Evolutionary conservation across 2,329 filamentous ascomycete genomes (phyloP), one percentile per base, ranked within the genome.

Genomic region (Septoria linicola): DNA sequence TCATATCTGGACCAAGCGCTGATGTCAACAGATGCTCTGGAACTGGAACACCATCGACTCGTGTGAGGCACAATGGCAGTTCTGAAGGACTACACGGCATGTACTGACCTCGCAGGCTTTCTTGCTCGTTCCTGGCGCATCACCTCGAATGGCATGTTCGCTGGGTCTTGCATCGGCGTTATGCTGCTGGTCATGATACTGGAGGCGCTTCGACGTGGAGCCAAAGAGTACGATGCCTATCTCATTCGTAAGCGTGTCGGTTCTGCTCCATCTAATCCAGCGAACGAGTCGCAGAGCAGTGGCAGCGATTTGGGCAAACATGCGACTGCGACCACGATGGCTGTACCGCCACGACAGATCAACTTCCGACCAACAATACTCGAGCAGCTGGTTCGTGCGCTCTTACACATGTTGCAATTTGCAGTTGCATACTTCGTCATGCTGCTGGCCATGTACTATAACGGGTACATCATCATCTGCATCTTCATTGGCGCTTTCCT

Each of bases 371-470:
- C 86, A 0, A 85, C 73, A 8, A 32, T 84, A 1, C 61, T 79
- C 19, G 83, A 92, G 68, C 88, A 92, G 65, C 71, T 78, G 0
- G 65, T 86, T 3, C 79, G 87, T 5, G 83, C 87, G 0, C 56
- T 83, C 3, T 67, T 92, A 16, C 86, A 91, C 60, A 82, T 83
- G 71, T 49, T 82, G 3, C 85, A 88, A 59, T 89, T 92, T 62
- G 82, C 81, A 0, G 78, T 89, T 1, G 87, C 86, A 2, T 93
- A 92, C 67, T 82, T 92, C 60, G 70, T 92, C 63, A 92, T 93
- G 88, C 42, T 62, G 35, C 48, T 84, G 20, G 78, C 80, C 16
- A 84, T 84, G 80, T 83, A 82, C 57, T 84, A 77, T 68, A 83
- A 84, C 52, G 79, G 73, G 6, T 93, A 89, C 69, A 78, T 93